A percentile compares a stretch with the other conserved stretches of the same genome.
Conservation (phyloP, 768 basidiomycete species). For the Rhizopogon vinicolor region DNA sequence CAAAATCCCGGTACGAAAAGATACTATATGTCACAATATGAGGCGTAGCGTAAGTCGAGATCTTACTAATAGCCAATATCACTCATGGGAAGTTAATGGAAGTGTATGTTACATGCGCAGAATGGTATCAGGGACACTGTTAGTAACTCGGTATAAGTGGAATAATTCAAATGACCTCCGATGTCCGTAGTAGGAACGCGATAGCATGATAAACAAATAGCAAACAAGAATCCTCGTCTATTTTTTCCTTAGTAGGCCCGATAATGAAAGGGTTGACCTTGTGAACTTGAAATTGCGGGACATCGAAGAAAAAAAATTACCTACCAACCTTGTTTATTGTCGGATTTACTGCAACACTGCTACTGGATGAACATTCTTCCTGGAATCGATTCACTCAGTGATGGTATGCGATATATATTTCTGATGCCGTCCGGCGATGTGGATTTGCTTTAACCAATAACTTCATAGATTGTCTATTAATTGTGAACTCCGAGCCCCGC, state of each 20-base stretch:
- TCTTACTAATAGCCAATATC: neutral
- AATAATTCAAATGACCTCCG: neutral
- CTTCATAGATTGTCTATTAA: no score
- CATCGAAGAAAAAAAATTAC: neutral
- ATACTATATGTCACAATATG: no score
- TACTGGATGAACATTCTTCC: no score
- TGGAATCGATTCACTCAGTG: no score
- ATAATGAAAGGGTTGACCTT: neutral
- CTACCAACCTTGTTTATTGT: no score
- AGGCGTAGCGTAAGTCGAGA: neutral
- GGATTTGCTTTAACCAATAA: no score
- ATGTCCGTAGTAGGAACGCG: constrained; percentile 2
- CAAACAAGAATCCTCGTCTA: neutral
- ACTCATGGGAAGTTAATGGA: neutral
- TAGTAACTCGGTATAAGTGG: neutral
- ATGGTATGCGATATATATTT: no score
- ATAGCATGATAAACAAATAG: neutral
- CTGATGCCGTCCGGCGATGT: no score
- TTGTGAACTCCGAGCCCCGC: no score
- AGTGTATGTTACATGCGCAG: neutral
- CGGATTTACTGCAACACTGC: no score
- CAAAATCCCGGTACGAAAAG: no score
- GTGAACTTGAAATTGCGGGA: neutral
- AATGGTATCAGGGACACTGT: neutral
- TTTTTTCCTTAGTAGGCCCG: neutral